These are phyloP conservation scores for Solanum peruvianum DNA, from an alignment of 257 asterid species.

Conservation along the genomic window DNA sequence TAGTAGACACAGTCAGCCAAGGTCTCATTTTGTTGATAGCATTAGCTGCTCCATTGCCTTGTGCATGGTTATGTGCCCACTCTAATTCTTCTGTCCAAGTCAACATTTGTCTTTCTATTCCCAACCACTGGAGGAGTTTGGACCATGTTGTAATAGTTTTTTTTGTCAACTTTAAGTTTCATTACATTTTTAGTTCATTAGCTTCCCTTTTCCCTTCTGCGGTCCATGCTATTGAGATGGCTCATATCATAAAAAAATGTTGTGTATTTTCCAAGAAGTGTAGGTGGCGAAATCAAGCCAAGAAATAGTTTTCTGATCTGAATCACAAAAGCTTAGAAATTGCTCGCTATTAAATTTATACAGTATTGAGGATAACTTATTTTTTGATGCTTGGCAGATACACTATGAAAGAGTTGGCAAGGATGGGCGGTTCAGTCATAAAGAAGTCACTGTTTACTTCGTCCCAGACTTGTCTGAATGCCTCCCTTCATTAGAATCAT, in stretches of 20 bases:
- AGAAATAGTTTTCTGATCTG: not conserved
- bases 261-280: not conserved
- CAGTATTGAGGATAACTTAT: not conserved
- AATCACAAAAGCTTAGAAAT: not conserved
- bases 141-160: not conserved
- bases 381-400: slow-evolving; percentile 38
- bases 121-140: not conserved
- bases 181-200: not conserved
- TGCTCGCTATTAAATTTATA: not conserved
- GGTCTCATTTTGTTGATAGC: not conserved
- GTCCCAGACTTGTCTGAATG: slow-evolving; percentile 86
- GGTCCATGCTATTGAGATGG: not conserved
- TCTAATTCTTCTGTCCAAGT: not conserved
- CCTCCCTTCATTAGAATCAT: slow-evolving; percentile 73
- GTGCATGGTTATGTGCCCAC: not conserved
- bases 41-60: not conserved
- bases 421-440: slow-evolving; percentile 85
- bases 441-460: slow-evolving; percentile 76
- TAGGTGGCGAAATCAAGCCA: not conserved
- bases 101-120: not conserved
- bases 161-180: not conserved
- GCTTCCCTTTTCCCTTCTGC: not conserved
- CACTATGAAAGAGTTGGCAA: slow-evolving; percentile 86
- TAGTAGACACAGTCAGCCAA: not conserved
- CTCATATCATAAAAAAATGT: not conserved